Percentiles rank a stretch among this genome's conserved stretches.
These are phyloP conservation scores for Primulina tabacum DNA, from an alignment of 257 asterid genomes.

Conservation along the genomic window DNA sequence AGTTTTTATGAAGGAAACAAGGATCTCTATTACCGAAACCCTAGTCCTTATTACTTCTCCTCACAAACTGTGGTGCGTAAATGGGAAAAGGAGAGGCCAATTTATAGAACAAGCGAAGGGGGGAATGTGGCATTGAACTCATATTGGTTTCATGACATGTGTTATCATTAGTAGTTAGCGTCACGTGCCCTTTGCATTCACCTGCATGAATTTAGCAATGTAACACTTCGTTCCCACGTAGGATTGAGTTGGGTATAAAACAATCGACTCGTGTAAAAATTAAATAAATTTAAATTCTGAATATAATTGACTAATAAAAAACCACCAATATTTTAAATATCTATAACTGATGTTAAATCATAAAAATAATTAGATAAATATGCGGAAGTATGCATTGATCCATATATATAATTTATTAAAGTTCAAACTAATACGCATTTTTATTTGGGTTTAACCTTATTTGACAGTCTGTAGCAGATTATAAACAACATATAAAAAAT, in stretches of 20 bases:
- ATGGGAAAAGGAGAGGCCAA: conserved; percentile 5
- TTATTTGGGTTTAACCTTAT: too few relatives aligned
- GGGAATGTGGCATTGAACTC: conserved; percentile 23
- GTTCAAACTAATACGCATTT: too few relatives aligned
- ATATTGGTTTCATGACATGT: conserved; percentile 47
- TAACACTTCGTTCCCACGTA: conserved; percentile 26
- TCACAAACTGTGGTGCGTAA: neutral
- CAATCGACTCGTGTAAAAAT: neutral
- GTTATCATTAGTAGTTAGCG: conserved; percentile 46
- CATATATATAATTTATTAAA: too few relatives aligned
- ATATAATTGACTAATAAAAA: too few relatives aligned
- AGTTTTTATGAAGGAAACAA: neutral
- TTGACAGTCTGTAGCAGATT: too few relatives aligned
- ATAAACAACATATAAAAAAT: too few relatives aligned
- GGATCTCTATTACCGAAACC: conserved; percentile 19
- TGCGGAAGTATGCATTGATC: too few relatives aligned
- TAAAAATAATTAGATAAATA: too few relatives aligned
- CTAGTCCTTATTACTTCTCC: conserved; percentile 9
- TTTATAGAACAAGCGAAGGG: conserved; percentile 21
- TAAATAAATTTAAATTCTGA: too few relatives aligned
- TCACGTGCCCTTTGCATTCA: conserved; percentile 42
- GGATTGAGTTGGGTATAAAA: conserved; percentile 2
- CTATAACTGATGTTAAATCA: too few relatives aligned
- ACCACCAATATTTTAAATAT: too few relatives aligned
- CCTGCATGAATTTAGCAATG: conserved; percentile 20